Evolutionary conservation across 176 grass and related monocot species (phyloP), one percentile per base, ranked within the genome.

Genomic region (Oryza longistaminata): DNA sequence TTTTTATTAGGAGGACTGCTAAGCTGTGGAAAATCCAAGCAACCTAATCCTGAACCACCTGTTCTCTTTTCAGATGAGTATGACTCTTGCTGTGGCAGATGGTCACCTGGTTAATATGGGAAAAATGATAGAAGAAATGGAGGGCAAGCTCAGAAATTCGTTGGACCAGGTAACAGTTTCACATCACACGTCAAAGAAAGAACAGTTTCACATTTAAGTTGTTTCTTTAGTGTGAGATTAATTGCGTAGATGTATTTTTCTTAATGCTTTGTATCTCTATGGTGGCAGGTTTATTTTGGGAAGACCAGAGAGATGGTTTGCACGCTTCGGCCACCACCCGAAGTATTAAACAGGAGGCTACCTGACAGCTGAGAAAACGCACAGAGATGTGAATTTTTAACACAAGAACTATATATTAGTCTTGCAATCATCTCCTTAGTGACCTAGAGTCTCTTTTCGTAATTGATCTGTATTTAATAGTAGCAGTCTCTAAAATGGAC

Each of bases 61-160:
- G 22, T 67, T 81, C 70, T 77, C 58, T 40, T 69, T 92, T 69
- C 84, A 99, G 97, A 94, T 94, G 90, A 92, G 71, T 73, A 81
- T 92, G 77, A 90, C 90, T 27, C 97, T 99, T 65, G 84, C 97
- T 71, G 73, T 96, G 31, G 93, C 79, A 82, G 97, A 99, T 45
- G 97, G 97, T 11, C 97, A 99, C 79, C 83, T 99, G 64, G 91
- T 91, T 86, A 99, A 99, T 80, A 99, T 99, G 93, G 97, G 97
- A 71, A 99, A 87, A 89, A 96, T 99, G 93, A 99, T 99, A 67
- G 97, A 99, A 84, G 97, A 99, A 83, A 99, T 99, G 93, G 97
- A 99, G 67, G 90, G 92, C 64, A 99, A 99, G 82, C 88, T 99
- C 65, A 96, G 97, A 73, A 96, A 96, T 87, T 96, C 93, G 49